Evolutionary conservation across 2,329 filamentous ascomycete genomes (phyloP).

Genomic region (Clonostachys chloroleuca): DNA sequence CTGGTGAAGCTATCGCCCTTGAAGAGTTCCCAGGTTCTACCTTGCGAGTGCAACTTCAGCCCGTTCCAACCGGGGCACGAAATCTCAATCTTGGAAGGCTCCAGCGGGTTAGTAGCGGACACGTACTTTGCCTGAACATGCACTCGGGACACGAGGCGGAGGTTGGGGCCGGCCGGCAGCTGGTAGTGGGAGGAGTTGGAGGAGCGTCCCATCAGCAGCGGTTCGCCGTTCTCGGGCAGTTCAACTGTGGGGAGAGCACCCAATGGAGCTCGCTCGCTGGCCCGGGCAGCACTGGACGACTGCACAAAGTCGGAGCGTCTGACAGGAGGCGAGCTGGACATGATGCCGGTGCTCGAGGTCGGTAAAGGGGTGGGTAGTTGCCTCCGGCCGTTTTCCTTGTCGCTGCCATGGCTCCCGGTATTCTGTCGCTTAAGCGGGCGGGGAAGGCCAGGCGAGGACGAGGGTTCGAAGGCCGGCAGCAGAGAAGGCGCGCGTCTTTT

Average conservation of each 20-base stretch:
- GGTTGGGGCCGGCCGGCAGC: constrained; percentile 67
- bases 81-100: constrained; percentile 78
- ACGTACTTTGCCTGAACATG: constrained; percentile 88
- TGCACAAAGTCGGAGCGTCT: constrained; percentile 47
- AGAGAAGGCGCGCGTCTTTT: constrained; percentile 64
- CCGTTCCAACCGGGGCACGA: constrained; percentile 96
- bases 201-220: constrained; percentile 83
- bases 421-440: constrained; percentile 66
- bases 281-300: constrained; percentile 17
- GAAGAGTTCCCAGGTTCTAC: constrained; percentile 75
- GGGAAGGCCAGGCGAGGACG: constrained; percentile 72
- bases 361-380: constrained; percentile 93
- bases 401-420: constrained; percentile 8
- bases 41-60: constrained; percentile 86
- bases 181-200: constrained; percentile 96
- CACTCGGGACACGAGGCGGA: constrained; percentile 81
- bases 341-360: constrained; percentile 87
- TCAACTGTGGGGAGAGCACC: constrained; percentile 78
- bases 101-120: constrained; percentile 60
- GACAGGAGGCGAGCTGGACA: constrained; percentile 78
- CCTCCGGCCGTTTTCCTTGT: constrained; percentile 24
- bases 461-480: constrained; percentile 76
- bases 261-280: constrained; percentile 78
- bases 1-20: constrained; percentile 90
- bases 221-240: constrained; percentile 76